Evolutionary conservation across 2,329 filamentous ascomycete species (phyloP).

Genomic region (Colletotrichum sidae): DNA sequence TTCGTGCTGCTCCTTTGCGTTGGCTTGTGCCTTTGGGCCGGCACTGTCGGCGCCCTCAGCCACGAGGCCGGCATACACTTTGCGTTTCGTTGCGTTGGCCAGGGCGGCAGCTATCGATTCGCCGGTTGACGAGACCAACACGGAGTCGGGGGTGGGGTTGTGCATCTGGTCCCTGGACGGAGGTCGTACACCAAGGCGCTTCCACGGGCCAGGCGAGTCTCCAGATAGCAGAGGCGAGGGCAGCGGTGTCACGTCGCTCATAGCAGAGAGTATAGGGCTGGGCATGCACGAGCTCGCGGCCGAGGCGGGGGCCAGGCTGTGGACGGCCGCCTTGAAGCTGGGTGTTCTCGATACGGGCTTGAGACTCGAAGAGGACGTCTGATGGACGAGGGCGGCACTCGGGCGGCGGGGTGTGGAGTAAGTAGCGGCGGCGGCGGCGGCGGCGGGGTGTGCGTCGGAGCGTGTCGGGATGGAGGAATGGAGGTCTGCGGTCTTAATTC

Average conservation of each 20-base stretch:
- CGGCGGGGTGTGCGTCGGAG: constrained; percentile 46
- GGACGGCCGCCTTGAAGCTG: constrained; percentile 68
- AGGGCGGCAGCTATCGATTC: constrained; percentile 65
- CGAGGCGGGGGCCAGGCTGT: constrained; percentile 61
- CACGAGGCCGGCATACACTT: constrained; percentile 63
- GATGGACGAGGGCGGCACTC: constrained; percentile 48
- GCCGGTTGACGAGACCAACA: constrained; percentile 62
- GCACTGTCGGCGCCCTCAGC: constrained; percentile 43
- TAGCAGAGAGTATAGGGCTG: constrained; percentile 79
- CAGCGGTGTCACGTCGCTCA: constrained; percentile 83
- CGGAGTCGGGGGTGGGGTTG: constrained; percentile 55
- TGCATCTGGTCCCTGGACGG: constrained; percentile 58
- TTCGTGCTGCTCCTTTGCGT: constrained; percentile 42
- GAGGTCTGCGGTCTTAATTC: constrained; percentile 51
- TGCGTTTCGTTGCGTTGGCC: constrained; percentile 66
- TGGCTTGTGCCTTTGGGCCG: constrained; percentile 40
- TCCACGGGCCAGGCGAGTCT: constrained; percentile 77
- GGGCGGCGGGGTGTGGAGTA: constrained; percentile 44
- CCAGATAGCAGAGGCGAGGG: constrained; percentile 78
- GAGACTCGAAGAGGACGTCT: constrained; percentile 58
- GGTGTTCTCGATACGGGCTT: constrained; percentile 68
- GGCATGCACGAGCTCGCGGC: constrained; percentile 75
- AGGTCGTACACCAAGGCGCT: constrained; percentile 60
- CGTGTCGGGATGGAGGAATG: constrained; percentile 41
- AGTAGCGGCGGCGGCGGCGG: constrained; percentile 42